Conservation (phyloP, 1,139 yeast genomes). For the Yamadazyma sp. region DNA sequence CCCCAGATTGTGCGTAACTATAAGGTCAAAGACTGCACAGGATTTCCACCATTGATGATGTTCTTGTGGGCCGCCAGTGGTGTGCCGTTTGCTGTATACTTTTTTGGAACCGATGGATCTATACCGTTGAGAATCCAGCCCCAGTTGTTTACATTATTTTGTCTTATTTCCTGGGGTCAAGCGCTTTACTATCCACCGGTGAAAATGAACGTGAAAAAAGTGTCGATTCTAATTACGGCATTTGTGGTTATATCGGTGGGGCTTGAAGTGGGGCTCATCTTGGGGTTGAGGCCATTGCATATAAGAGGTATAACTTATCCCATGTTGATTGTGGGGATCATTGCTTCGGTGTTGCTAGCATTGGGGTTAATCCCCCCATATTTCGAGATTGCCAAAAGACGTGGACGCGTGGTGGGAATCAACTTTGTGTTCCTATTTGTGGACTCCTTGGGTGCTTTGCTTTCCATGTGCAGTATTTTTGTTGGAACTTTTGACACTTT, state of each 20-base stretch:
- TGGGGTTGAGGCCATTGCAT: conserved; percentile 69
- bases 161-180: conserved; percentile 70
- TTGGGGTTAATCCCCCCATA: conserved; percentile 86
- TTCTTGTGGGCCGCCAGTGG: conserved; percentile 83
- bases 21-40: conserved; percentile 74
- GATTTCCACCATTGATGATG: conserved; percentile 83
- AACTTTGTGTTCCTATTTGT: conserved; percentile 77
- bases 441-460: conserved; percentile 80
- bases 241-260: conserved; percentile 54
- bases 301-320: conserved; percentile 73
- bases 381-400: conserved; percentile 73
- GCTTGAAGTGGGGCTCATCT: conserved; percentile 65
- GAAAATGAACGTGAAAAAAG: conserved; percentile 33
- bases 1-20: conserved; percentile 82
- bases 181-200: conserved; percentile 80
- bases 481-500: conserved; percentile 65
- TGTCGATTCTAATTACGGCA: conserved; percentile 32
- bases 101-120: conserved; percentile 68
- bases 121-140: conserved; percentile 86
- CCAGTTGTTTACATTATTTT: conserved; percentile 73
- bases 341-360: conserved; percentile 76
- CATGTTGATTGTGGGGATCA: conserved; percentile 68
- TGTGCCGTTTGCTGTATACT: conserved; percentile 80
- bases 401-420: conserved; percentile 85
- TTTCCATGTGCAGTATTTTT: conserved; percentile 67